Evolutionary conservation across 148 eudicot species (phyloP).

Genomic region (Vaccinium corymbosum): DNA sequence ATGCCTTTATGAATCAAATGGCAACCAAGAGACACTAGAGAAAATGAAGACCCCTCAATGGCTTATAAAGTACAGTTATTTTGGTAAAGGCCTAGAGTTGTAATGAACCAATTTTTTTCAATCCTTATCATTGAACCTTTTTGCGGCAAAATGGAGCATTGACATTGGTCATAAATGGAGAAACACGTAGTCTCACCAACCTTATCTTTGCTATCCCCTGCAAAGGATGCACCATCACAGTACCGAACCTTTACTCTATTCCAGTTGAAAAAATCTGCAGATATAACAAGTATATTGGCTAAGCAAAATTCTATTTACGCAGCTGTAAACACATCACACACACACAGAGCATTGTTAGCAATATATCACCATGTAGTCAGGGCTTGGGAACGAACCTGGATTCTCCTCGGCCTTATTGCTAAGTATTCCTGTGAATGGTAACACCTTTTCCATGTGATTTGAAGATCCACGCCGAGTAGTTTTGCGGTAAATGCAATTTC

Average conservation of each 20-base stretch:
- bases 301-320: background rate
- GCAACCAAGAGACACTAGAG: background rate
- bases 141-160: background rate
- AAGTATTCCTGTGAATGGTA: slow-evolving; percentile 80
- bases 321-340: background rate
- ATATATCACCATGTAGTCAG: background rate
- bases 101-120: slow-evolving; percentile 4
- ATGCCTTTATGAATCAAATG: background rate
- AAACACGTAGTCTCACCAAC: slow-evolving; percentile 29
- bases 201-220: slow-evolving; percentile 85
- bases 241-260: slow-evolving; percentile 90
- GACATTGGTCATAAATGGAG: background rate
- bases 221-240: slow-evolving; percentile 97
- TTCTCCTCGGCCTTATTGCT: slow-evolving; percentile 89
- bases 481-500: slow-evolving; percentile 81
- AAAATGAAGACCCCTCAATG: background rate
- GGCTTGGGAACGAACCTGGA: slow-evolving; percentile 52
- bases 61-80: background rate
- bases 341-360: background rate
- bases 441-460: slow-evolving; percentile 61
- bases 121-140: background rate
- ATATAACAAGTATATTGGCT: background rate
- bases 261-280: slow-evolving; percentile 95
- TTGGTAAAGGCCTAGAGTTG: background rate
- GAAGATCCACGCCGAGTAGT: slow-evolving; percentile 92